phyloP scores from a whole-genome alignment of 257 asterid species.

The Solanum lycopersicoides region DNA sequence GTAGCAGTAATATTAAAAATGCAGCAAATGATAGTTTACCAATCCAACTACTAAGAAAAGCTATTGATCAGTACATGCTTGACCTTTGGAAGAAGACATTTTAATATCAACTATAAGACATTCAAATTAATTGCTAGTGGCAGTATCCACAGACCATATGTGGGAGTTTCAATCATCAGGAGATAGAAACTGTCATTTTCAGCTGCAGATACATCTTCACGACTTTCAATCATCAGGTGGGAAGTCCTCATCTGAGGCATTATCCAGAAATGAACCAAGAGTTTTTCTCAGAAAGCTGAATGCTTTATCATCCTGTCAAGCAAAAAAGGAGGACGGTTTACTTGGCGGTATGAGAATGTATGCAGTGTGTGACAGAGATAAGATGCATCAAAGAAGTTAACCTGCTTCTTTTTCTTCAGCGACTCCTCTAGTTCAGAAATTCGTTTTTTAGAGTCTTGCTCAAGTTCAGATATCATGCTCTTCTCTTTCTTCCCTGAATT shows the following conservation, averaged over 20 bases:
- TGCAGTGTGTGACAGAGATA: background rate
- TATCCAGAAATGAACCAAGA: constrained; percentile 80
- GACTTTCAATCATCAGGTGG: constrained; percentile 47
- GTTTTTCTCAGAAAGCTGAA: constrained; percentile 77
- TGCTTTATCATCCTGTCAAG: constrained; percentile 78
- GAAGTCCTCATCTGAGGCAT: constrained; percentile 91
- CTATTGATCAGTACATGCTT: background rate
- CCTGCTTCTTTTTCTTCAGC: constrained; percentile 94
- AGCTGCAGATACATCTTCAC: background rate
- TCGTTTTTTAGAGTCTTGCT: constrained; percentile 54
- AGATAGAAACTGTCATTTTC: background rate
- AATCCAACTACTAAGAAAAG: background rate
- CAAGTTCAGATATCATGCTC: constrained; percentile 57
- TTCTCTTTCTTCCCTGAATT: constrained; percentile 87
- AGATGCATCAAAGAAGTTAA: constrained; percentile 12
- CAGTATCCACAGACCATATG: background rate
- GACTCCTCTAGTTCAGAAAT: constrained; percentile 81
- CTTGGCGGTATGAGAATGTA: background rate
- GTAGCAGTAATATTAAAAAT: background rate
- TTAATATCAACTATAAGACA: background rate
- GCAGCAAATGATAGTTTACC: background rate
- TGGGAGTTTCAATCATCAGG: constrained; percentile 9
- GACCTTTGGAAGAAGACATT: background rate
- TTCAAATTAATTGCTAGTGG: background rate
- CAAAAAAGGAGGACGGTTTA: background rate